Base-by-base conservation (phyloP, 2,329 filamentous ascomycete species). In the Sporothrix mexicana region DNA sequence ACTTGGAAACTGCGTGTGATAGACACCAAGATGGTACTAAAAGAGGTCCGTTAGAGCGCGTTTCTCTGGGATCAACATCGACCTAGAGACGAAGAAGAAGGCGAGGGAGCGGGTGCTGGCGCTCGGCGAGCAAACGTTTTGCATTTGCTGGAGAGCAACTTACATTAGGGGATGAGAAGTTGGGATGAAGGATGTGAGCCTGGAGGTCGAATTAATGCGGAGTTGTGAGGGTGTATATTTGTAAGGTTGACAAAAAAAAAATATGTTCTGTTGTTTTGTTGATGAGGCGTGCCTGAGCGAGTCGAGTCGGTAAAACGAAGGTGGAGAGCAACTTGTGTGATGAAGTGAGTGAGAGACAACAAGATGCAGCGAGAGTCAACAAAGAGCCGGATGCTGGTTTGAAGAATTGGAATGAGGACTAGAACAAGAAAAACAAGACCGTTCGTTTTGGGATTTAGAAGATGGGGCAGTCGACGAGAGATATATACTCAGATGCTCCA, bases 401-500 rank as follows among this genome's bases (percentile, higher is more conserved):
- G 20, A 30, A 45, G 62, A 36, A 25, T 23, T 64, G 70, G 62
- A 72, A 67, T 66, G 70, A 47, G 55, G 69, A 62, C 55, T 51
- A 66, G 43, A 49, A 47, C 51, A 25, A 66, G 59, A 64, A 15
- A 20, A 43, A 55, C 51, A 20, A 23, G 6, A 9, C 25, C 55
- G 13, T 55, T 43, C 69, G 17, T 20, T 30, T 36, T 51, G 5
- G 41, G 41, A 17, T 43, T 64, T 71, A 17, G 43, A 68, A 70
- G 55, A 73, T 73, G 72, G 72, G 73, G 72, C 68, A 62, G 36
- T 69, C 68, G 69, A 47, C 68, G 72, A 70, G 73, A 73, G 74
- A 75, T 75, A 75, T 75, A 75, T 72, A 72, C 61, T 64, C 70
- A 71, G 62, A 64, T 64, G 69, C 69, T 71, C 59, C 57, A 71